Evolutionary conservation across 495 filamentous ascomycete species (phyloP).

Genomic region (Xylaria curta): DNA sequence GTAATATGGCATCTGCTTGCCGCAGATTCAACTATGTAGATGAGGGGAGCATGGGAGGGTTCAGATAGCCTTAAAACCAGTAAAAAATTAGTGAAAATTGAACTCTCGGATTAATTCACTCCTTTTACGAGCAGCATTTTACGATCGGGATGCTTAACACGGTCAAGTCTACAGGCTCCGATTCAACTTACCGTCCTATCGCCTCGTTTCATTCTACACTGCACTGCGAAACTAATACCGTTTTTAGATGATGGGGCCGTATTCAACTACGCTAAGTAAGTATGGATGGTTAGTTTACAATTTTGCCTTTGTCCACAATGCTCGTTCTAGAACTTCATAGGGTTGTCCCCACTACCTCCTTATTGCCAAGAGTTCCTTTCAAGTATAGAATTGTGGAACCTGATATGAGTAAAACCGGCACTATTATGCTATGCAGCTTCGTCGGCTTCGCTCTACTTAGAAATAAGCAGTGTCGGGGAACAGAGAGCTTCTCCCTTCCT

Average conservation of each 20-base stretch:
- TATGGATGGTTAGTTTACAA: background rate
- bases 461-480: background rate
- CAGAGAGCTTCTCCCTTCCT: background rate
- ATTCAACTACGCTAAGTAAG: background rate
- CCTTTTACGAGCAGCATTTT: background rate
- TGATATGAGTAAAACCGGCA: background rate
- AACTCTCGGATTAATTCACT: no score
- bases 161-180: background rate
- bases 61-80: background rate
- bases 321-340: background rate
- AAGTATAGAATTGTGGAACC: background rate
- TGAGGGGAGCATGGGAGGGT: background rate
- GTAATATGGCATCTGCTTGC: background rate
- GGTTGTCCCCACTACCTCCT: no score
- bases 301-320: background rate
- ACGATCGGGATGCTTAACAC: no score
- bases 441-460: background rate
- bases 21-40: background rate
- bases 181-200: background rate
- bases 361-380: no score
- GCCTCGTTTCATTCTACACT: background rate
- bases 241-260: background rate
- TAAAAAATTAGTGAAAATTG: background rate
- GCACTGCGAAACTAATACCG: background rate
- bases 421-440: background rate